Evolutionary conservation across 2,329 filamentous ascomycete species (phyloP).

Genomic region (Xylariales sp.): DNA sequence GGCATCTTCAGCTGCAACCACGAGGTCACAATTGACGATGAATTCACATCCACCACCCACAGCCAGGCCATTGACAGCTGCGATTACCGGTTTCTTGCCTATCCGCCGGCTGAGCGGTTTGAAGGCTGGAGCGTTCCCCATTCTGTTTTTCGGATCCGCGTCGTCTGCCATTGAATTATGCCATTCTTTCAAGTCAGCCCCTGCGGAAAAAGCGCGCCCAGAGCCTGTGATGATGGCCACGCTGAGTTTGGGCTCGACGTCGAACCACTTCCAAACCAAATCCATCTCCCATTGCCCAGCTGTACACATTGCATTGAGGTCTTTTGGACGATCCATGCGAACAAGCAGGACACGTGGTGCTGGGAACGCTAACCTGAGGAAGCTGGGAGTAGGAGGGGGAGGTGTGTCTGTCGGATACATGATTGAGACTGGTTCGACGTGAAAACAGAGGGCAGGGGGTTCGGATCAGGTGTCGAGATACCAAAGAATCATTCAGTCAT

Average conservation of each 20-base stretch:
- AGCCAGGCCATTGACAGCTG: constrained; percentile 58
- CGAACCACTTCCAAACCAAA: constrained; percentile 28
- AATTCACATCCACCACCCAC: constrained; percentile 60
- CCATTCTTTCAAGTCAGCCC: constrained; percentile 22
- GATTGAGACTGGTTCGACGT: constrained; percentile 6
- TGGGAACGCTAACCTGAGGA: constrained; percentile 34
- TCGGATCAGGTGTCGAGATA: too few species aligned
- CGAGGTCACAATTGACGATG: constrained; percentile 52
- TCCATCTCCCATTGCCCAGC: constrained; percentile 37
- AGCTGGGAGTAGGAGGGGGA: constrained; percentile 27
- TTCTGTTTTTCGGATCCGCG: constrained; percentile 16
- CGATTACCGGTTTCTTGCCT: constrained; percentile 59
- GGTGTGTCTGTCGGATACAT: constrained; percentile 25
- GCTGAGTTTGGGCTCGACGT: constrained; percentile 20
- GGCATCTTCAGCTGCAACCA: constrained; percentile 47
- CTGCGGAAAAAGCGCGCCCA: constrained; percentile 21
- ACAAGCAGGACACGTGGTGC: constrained; percentile 35
- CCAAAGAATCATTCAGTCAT: too few species aligned
- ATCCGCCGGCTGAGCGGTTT: constrained; percentile 40
- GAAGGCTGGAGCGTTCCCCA: constrained; percentile 23
- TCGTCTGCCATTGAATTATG: constrained; percentile 22
- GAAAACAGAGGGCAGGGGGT: too few species aligned
- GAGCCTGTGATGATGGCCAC: constrained; percentile 23
- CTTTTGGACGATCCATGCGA: constrained; percentile 34
- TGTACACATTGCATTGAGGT: constrained; percentile 36